A percentile compares a stretch with the other conserved stretches of the same genome.
Evolutionary conservation across 495 filamentous ascomycete species (phyloP).

Genomic region (Talaromyces wortmannii): DNA sequence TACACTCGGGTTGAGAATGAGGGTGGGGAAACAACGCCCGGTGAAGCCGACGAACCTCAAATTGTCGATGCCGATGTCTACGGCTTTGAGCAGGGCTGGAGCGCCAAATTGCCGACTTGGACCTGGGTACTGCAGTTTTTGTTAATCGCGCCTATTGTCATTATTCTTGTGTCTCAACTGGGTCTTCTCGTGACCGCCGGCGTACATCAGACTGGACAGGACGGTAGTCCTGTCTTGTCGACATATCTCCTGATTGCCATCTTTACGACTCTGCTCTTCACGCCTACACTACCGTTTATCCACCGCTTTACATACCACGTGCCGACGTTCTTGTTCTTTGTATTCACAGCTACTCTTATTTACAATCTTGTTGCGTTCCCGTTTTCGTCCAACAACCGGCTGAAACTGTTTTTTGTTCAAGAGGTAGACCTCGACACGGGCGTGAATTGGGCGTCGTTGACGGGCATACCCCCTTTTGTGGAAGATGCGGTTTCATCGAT

Average conservation of each 20-base stretch:
- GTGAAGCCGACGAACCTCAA: slow-evolving; percentile 23
- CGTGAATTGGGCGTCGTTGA: slow-evolving; percentile 59
- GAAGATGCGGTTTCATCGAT: slow-evolving; percentile 56
- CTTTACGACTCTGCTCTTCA: slow-evolving; percentile 64
- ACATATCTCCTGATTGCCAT: slow-evolving; percentile 64
- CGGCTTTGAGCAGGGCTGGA: slow-evolving; percentile 82
- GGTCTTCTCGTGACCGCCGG: slow-evolving; percentile 66
- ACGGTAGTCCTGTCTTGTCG: slow-evolving; percentile 58
- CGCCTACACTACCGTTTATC: slow-evolving; percentile 75
- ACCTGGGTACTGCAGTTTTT: slow-evolving; percentile 85
- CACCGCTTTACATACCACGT: slow-evolving; percentile 82
- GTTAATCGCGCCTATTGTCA: slow-evolving; percentile 64
- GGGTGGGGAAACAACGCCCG: slow-evolving; percentile 12
- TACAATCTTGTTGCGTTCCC: slow-evolving; percentile 89
- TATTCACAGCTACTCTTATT: slow-evolving; percentile 70
- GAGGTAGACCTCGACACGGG: slow-evolving; percentile 71
- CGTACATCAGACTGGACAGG: slow-evolving; percentile 71
- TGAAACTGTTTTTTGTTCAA: slow-evolving; percentile 87
- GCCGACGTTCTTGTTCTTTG: slow-evolving; percentile 64
- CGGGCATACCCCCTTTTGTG: slow-evolving; percentile 67
- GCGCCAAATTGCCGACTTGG: slow-evolving; percentile 67
- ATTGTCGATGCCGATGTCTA: slow-evolving; percentile 46
- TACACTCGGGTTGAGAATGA: slow-evolving; percentile 42
- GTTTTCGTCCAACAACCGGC: slow-evolving; percentile 67
- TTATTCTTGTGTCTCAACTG: slow-evolving; percentile 69